Conservation (phyloP, 371 early-diverging fungal genomes). For the Nosema granulosis region DNA sequence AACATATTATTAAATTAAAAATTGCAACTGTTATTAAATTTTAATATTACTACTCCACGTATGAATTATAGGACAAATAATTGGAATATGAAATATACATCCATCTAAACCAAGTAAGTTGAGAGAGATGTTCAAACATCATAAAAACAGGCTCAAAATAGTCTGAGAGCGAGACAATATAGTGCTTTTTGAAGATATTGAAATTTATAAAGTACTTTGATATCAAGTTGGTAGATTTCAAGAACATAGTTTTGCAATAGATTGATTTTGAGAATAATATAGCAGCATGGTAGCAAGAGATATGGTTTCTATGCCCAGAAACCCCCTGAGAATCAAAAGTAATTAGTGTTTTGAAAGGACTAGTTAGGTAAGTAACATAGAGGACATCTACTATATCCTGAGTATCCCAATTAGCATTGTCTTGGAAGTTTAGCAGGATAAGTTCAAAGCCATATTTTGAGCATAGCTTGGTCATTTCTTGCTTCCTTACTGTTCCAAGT, state of each 20-base stretch:
- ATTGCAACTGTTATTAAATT: conserved; percentile 14
- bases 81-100: conserved; percentile 82
- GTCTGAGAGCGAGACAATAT: conserved; percentile 52
- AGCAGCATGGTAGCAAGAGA: conserved; percentile 74
- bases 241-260: conserved; percentile 66
- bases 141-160: conserved; percentile 71
- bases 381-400: conserved; percentile 36
- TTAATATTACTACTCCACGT: no score
- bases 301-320: conserved; percentile 85
- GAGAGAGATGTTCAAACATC: conserved; percentile 78
- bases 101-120: conserved; percentile 88
- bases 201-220: conserved; percentile 72
- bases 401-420: conserved; percentile 52
- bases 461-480: conserved; percentile 45
- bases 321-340: conserved; percentile 87
- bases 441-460: conserved; percentile 1
- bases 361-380: not conserved
- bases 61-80: conserved; percentile 78
- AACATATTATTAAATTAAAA: conserved; percentile 30
- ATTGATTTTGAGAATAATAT: conserved; percentile 65
- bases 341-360: conserved; percentile 69
- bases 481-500: conserved; percentile 55
- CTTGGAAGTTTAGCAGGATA: conserved; percentile 46
- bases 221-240: conserved; percentile 69
- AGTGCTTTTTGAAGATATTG: not conserved